Conservation (phyloP, 2,329 filamentous ascomycete genomes). For the Fusarium sp. region DNA sequence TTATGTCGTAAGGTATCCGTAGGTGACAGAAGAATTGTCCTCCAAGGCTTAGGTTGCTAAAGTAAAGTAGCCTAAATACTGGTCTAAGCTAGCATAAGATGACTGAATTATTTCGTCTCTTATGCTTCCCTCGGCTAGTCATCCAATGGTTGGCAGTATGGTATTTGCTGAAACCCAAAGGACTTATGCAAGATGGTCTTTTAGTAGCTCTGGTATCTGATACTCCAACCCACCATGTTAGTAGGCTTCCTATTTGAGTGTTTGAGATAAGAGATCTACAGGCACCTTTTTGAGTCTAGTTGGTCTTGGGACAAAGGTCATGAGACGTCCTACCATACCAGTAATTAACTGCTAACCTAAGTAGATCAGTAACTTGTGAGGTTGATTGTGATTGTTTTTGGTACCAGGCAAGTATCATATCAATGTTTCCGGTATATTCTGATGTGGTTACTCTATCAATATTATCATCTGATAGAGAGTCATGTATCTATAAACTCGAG, state of each 20-base stretch:
- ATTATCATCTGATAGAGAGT: neutral
- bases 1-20: too few relatives aligned
- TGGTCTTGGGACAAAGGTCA: conserved; percentile 6
- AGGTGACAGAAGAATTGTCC: too few relatives aligned
- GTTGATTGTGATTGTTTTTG: neutral
- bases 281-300: conserved; percentile 2
- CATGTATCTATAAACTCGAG: neutral
- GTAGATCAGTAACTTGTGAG: neutral
- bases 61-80: too few relatives aligned
- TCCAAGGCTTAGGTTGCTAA: too few relatives aligned
- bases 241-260: conserved; percentile 17
- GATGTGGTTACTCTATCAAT: neutral
- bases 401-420: neutral
- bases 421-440: too few relatives aligned
- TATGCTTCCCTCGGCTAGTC: too few relatives aligned
- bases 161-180: neutral
- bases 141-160: neutral
- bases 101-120: too few relatives aligned
- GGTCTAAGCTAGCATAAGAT: too few relatives aligned
- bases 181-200: neutral
- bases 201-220: neutral
- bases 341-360: neutral
- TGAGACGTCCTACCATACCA: conserved; percentile 15
- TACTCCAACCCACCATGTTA: neutral
- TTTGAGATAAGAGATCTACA: conserved; percentile 3